Evolutionary conservation across 2,329 filamentous ascomycete species (phyloP), one percentile per base, ranked within the genome.

Genomic region (Coniochaeta hoffmannii): DNA sequence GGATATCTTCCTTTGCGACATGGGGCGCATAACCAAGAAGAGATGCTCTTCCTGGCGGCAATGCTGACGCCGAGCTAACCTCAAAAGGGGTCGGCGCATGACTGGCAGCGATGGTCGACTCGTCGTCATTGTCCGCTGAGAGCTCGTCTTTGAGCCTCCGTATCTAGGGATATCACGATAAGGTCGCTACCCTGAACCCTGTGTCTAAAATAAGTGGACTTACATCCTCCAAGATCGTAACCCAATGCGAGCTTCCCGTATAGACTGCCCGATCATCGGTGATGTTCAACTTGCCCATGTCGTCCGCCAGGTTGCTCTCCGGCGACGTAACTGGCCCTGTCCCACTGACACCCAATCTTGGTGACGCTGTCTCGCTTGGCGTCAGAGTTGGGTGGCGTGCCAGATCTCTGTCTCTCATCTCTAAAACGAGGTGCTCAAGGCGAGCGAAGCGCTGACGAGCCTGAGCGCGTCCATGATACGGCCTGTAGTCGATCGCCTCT

Each of bases 161-260:
- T 26, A 56, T 56, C 54, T 56, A n/a, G 34, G n/a, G n/a, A n/a
- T n/a, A n/a, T n/a, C n/a, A n/a, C n/a, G n/a, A n/a, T n/a, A n/a
- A n/a, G n/a, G n/a, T n/a, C n/a, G n/a, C n/a, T n/a, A n/a, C n/a
- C n/a, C n/a, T n/a, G n/a, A n/a, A n/a, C n/a, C n/a, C n/a, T n/a
- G n/a, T n/a, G n/a, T n/a, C n/a, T n/a, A n/a, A n/a, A n/a, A 22
- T 3, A 7, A 32, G 41, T 12, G 31, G 2, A 32, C 54, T 32
- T 34, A 56, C 54, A 30, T 56, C 54, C 19, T 56, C 49, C 17
- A 56, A 32, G 19, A 56, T 56, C 17, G 54, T 53, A 28, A 53
- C 54, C 54, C 54, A 56, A 41, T 56, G 54, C 2, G 54, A 56
- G 34, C 54, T 56, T 3, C 54, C 54, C 8, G 54, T 56, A 44